phyloP scores from a whole-genome alignment of 768 basidiomycete genomes.

The Leccinum barrowsii region DNA sequence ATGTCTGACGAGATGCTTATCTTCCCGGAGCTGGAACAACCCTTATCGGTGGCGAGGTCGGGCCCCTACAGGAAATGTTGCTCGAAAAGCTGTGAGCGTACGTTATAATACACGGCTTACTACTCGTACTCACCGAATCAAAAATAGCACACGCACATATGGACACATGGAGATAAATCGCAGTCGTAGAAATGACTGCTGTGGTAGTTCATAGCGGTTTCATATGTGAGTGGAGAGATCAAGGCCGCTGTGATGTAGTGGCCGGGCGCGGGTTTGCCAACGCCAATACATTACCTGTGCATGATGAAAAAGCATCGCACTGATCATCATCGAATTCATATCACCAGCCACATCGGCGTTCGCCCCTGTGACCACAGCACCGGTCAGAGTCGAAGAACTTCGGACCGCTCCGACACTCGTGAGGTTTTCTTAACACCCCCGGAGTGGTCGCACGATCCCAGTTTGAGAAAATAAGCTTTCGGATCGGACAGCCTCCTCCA shows the following conservation, averaged over 20 bases:
- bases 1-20: conserved; percentile 17
- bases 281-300: neutral
- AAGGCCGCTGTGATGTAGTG: neutral
- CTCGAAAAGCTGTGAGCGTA: neutral
- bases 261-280: neutral
- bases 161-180: neutral
- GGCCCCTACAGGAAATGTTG: neutral
- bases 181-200: neutral
- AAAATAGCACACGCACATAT: neutral
- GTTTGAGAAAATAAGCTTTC: conserved; percentile 6
- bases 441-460: neutral
- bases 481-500: neutral
- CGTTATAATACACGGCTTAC: neutral
- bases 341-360: neutral
- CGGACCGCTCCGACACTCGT: neutral
- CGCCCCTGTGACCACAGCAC: neutral
- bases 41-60: conserved; percentile 1
- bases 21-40: conserved; percentile 1
- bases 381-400: neutral
- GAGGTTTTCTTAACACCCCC: neutral
- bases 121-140: neutral
- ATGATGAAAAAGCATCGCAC: neutral
- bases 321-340: neutral
- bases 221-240: neutral
- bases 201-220: neutral